Evolutionary conservation across 2,329 filamentous ascomycete genomes (phyloP).

Genomic region (Cercospora beticola): DNA sequence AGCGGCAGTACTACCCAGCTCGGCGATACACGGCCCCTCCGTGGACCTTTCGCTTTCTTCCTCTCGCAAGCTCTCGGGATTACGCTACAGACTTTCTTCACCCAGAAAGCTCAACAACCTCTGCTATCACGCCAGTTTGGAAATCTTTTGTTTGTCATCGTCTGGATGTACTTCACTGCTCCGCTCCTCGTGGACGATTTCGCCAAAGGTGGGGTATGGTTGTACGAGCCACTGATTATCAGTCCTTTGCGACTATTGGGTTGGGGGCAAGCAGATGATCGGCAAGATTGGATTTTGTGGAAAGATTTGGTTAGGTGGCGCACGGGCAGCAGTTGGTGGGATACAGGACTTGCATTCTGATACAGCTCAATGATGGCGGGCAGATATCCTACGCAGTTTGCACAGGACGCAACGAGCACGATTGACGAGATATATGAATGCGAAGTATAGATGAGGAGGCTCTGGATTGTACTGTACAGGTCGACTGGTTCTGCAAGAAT

Average conservation of each 20-base stretch:
- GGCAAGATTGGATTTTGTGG: conserved; percentile 58
- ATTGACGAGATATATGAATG: background rate
- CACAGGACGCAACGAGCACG: background rate
- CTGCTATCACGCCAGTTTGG: conserved; percentile 43
- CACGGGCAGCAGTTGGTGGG: conserved; percentile 63
- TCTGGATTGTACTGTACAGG: background rate
- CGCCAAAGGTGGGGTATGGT: conserved; percentile 69
- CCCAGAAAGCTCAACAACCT: conserved; percentile 33
- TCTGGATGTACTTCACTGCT: conserved; percentile 69
- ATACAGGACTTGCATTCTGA: conserved; percentile 52
- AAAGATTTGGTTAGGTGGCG: conserved; percentile 58
- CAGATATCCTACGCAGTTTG: background rate
- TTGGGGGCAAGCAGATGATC: conserved; percentile 61
- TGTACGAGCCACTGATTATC: conserved; percentile 78
- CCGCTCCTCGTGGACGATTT: conserved; percentile 74
- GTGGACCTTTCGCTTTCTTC: conserved; percentile 66
- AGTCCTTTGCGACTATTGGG: conserved; percentile 68
- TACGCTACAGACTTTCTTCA: conserved; percentile 55
- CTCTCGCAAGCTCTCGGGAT: conserved; percentile 67
- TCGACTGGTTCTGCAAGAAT: background rate
- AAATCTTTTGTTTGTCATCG: conserved; percentile 62
- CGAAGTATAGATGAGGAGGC: background rate
- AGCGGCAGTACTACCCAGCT: conserved; percentile 67
- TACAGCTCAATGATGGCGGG: background rate
- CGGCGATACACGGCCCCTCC: conserved; percentile 57